Conservation (phyloP, 1,284 basidiomycete genomes). For the Spongiforma sp. region DNA sequence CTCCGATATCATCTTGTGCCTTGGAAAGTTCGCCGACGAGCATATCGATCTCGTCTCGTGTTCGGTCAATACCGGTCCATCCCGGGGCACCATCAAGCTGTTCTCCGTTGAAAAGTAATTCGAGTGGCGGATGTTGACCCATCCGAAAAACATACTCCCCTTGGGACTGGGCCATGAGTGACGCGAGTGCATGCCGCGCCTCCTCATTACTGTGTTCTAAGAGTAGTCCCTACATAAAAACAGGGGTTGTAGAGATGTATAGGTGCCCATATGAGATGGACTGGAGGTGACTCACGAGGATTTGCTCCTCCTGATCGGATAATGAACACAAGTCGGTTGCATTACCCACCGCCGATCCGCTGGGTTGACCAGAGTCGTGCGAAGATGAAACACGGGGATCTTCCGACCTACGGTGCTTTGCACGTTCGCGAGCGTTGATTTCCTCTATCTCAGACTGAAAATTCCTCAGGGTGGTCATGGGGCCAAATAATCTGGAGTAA, state of each 20-base stretch:
- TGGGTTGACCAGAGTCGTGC: constrained; percentile 34
- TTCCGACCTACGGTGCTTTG: constrained; percentile 57
- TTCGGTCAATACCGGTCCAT: constrained; percentile 59
- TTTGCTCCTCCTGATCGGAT: constrained; percentile 59
- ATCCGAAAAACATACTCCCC: constrained; percentile 78
- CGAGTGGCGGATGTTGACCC: constrained; percentile 63
- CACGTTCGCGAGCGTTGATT: constrained; percentile 66
- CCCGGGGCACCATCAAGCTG: constrained; percentile 46
- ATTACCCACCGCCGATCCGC: constrained; percentile 1
- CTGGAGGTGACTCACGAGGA: constrained; percentile 55
- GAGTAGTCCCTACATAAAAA: constrained; percentile 49
- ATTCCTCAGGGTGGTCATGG: constrained; percentile 66
- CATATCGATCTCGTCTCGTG: constrained; percentile 55
- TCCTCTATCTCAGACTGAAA: constrained; percentile 81
- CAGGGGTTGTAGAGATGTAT: constrained; percentile 2
- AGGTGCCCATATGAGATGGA: background rate
- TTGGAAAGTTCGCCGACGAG: constrained; percentile 50
- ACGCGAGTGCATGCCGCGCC: constrained; percentile 68
- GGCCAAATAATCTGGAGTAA: constrained; percentile 1
- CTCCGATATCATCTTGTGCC: constrained; percentile 73
- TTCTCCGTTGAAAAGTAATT: constrained; percentile 59
- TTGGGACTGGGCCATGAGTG: constrained; percentile 62
- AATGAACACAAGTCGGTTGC: constrained; percentile 30
- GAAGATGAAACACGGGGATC: constrained; percentile 12
- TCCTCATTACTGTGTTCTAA: constrained; percentile 49